phyloP scores from a whole-genome alignment of 106 monocot species.

The Ottelia alismoides region DNA sequence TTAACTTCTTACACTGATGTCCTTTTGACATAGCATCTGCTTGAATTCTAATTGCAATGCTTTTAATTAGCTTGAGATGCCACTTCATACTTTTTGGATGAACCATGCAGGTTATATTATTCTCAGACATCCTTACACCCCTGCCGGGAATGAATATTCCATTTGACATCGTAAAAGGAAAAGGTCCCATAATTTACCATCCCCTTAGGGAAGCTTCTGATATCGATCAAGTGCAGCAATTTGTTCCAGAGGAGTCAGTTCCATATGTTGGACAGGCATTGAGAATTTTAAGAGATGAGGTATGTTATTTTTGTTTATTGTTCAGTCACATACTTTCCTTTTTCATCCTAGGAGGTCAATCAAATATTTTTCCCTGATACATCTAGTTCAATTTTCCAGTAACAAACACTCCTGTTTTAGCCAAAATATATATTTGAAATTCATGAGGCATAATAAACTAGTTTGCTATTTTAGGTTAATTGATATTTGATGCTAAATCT shows the following conservation, averaged over 20 bases:
- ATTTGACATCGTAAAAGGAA: conserved; percentile 97
- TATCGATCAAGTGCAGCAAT: conserved; percentile 70
- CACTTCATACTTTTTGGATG: too few species aligned
- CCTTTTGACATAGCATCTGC: too few species aligned
- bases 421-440: too few species aligned
- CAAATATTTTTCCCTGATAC: too few species aligned
- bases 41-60: too few species aligned
- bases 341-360: not conserved
- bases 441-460: too few species aligned
- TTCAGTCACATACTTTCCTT: not conserved
- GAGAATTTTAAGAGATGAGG: conserved; percentile 59
- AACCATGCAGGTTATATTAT: conserved; percentile 91
- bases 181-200: conserved; percentile 77
- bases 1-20: too few species aligned
- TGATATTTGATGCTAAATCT: too few species aligned
- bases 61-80: too few species aligned
- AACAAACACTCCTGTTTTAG: too few species aligned
- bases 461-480: too few species aligned
- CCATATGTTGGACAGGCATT: conserved; percentile 93
- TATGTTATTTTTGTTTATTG: conserved; percentile 1
- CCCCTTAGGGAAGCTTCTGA: conserved; percentile 66
- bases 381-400: too few species aligned
- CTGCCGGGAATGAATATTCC: conserved; percentile 97
- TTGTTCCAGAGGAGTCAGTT: conserved; percentile 71
- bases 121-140: conserved; percentile 91